A percentile compares a stretch with the other conserved stretches of the same genome.
These are phyloP conservation scores for Nannizziopsis barbatae DNA, from an alignment of 2,329 filamentous ascomycete species.

Conservation along the genomic window DNA sequence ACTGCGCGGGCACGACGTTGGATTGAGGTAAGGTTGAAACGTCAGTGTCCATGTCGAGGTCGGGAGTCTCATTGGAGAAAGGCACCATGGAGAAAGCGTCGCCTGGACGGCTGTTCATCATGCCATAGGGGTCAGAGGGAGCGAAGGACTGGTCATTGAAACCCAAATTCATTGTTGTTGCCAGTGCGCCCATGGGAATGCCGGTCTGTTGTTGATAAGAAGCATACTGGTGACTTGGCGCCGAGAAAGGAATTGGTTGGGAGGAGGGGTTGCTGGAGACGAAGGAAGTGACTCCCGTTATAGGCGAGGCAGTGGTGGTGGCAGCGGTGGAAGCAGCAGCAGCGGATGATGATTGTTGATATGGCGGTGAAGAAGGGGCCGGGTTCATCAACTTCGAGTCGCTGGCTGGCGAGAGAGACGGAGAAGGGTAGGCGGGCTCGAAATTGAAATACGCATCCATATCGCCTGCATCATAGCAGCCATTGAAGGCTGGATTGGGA, in stretches of 20 bases:
- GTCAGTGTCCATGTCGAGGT: slow-evolving; percentile 61
- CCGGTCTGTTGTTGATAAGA: slow-evolving; percentile 93
- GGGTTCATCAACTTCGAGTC: slow-evolving; percentile 9
- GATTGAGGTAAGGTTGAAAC: slow-evolving; percentile 52
- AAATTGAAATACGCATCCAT: slow-evolving; percentile 40
- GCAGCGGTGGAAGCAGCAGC: slow-evolving; percentile 1
- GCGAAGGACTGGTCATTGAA: slow-evolving; percentile 18
- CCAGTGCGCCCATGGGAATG: slow-evolving; percentile 71
- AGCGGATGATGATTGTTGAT: slow-evolving; percentile 18
- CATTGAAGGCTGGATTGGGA: slow-evolving; percentile 24
- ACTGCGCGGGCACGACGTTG: slow-evolving; percentile 22
- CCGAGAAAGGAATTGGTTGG: slow-evolving; percentile 45
- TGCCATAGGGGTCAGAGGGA: slow-evolving; percentile 2
- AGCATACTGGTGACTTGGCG: slow-evolving; percentile 89
- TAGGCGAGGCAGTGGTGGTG: slow-evolving; percentile 29
- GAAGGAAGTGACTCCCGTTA: slow-evolving; percentile 23
- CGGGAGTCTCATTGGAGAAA: slow-evolving; percentile 52
- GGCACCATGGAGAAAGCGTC: slow-evolving; percentile 38
- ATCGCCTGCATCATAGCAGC: slow-evolving; percentile 32
- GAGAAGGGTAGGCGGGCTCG: slow-evolving; percentile 34
- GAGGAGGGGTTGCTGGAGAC: slow-evolving; percentile 29
- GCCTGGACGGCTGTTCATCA: background rate
- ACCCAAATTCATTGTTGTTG: slow-evolving; percentile 49
- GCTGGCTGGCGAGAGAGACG: slow-evolving; percentile 15
- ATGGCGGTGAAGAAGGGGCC: slow-evolving; percentile 10